These are phyloP conservation scores for Irpex lacteus DNA, from an alignment of 1,284 basidiomycete species.

Conservation along the genomic window DNA sequence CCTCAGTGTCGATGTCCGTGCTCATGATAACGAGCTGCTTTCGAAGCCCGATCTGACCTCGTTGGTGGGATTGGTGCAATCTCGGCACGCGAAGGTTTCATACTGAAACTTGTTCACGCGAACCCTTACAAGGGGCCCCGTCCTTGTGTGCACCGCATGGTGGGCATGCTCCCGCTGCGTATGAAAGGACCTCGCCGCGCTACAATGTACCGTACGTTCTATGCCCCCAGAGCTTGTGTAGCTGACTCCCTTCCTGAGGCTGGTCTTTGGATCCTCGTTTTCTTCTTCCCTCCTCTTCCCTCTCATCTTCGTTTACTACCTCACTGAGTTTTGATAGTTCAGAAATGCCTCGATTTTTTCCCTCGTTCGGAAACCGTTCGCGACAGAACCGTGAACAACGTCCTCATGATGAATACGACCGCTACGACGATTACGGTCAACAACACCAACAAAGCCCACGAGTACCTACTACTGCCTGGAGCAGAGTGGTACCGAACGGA, in stretches of 20 bases:
- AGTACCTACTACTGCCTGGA: conserved; percentile 22
- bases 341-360: conserved; percentile 30
- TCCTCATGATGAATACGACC: neutral
- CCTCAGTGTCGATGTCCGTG: neutral
- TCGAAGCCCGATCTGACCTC: neutral
- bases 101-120: neutral
- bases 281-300: too few relatives aligned
- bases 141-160: conserved; percentile 28
- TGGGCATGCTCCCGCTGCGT: conserved; percentile 19
- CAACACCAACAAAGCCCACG: neutral
- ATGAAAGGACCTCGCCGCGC: conserved; percentile 18
- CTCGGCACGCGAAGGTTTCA: neutral
- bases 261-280: conserved; percentile 3
- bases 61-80: neutral
- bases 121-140: conserved; percentile 10
- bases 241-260: conserved; percentile 8
- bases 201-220: conserved; percentile 4
- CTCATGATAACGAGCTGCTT: neutral
- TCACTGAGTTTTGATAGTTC: conserved; percentile 1
- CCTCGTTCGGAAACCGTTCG: conserved; percentile 24
- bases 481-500: conserved; percentile 22
- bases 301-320: neutral
- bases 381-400: conserved; percentile 15
- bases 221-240: conserved; percentile 16
- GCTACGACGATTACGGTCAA: conserved; percentile 22